Base-by-base conservation (phyloP, 495 filamentous ascomycete genomes). In the Hypomontagnella submonticulosa region DNA sequence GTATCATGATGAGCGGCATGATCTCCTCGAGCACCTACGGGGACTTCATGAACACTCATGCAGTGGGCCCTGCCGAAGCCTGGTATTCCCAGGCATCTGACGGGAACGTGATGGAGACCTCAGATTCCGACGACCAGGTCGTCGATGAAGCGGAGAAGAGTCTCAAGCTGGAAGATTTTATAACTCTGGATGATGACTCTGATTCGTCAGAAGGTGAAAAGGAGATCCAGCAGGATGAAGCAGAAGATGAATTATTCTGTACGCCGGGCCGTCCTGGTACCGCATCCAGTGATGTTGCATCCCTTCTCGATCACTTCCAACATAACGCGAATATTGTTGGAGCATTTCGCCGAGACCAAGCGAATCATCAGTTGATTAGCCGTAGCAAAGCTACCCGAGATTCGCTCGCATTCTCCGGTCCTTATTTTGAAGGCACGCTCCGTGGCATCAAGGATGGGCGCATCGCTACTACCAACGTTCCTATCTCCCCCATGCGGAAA, bases 341-440 rank as follows among this genome's bases (percentile, higher is more conserved):
- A 32, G 88, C 90, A 6, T 95, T 93, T 79, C 89, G 90, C 38
- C 85, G 86, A 36, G 90, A 93, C 70, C 89, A 93, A 73, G 86
- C 85, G 70, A 87, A 88, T 58, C 88, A 90, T 70, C 84, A 90
- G 63, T 82, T 89, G 34, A 80, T 90, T 56, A 79, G 85, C 61
- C 87, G 86, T 72, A 84, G 86, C 61, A 81, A 83, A 61, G 76
- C 79, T 43, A 82, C 77, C 48, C 77, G 81, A 12, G 84, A 83
- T 18, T 83, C 81, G 6, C 76, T 85, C 23, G 81, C 80, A 4
- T 86, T 86, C 56, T 76, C 79, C 9, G 77, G 75, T 8, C 88
- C 86, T 1, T 81, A 79, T 62, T 73, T 76, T 56, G 71, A 80
- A 66, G 77, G 79, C 53, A 77, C 80, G 3, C 73, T 87, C 38